Evolutionary conservation across 495 filamentous ascomycete species (phyloP), one percentile per base, ranked within the genome.

Genomic region (Podospora pseudopauciseta): DNA sequence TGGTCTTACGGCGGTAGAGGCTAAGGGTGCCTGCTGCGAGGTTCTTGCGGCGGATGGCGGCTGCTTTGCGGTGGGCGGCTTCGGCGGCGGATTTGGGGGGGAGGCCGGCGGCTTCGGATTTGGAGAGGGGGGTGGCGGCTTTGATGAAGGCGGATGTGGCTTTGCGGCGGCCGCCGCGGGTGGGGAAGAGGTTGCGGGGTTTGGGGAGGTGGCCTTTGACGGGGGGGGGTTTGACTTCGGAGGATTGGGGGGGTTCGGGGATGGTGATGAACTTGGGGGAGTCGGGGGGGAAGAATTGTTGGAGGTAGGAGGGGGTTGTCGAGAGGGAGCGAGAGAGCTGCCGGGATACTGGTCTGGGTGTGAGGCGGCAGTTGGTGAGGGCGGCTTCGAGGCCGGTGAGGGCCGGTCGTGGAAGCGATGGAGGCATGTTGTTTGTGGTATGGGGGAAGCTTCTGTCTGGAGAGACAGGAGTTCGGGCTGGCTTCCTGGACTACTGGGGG

Each of bases 311-410:
- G 28, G 62, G 68, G 60, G 64, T 53, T 69, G 68, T 65, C 69
- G 61, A 68, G 54, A 18, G 26, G 54, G 39, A 15, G 70, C 62
- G 58, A 65, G 87, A 15, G 88, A 86, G 64, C 88, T 81, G 75
- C 90, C 39, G 39, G 88, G 65, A 84, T 75, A 23, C 23, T 23
- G 7, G 83, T 83, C 2, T 86, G 85, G 72, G 89, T 86, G 74
- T 91, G 84, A 78, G 90, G 87, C 78, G 91, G 87, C 78, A 90
- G 26, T 67, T 30, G 26, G 70, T 67, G 68, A 77, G 63, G 65
- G 71, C 65, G 67, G 68, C 20, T 63, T 70, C 72, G 27, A 76
- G 62, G 66, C 70, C 70, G 68, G 61, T 63, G 65, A 74, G 56
- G 54, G 75, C 65, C 63, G 72, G 65, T 57, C 69, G 65, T 28